These are phyloP conservation scores for Cyamopsis tetragonoloba DNA, from an alignment of 306 rosid genomes.

Conservation along the genomic window DNA sequence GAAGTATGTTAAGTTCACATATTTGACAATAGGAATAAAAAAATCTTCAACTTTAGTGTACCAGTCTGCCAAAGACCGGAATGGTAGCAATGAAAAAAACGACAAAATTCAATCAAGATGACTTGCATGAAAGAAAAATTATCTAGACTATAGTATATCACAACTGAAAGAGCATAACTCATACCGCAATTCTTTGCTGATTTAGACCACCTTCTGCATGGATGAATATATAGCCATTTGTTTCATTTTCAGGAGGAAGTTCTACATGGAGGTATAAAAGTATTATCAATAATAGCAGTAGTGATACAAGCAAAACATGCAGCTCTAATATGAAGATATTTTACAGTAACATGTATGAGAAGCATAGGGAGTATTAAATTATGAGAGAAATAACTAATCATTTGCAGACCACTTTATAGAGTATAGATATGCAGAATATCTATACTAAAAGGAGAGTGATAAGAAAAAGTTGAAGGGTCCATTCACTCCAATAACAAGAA, in stretches of 20 bases:
- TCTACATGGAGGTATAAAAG: constrained; percentile 45
- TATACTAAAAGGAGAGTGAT: neutral
- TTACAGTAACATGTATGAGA: constrained; percentile 9
- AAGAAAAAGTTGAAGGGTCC: neutral
- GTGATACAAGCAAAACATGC: neutral
- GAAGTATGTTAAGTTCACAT: constrained; percentile 15
- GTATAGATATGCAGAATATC: neutral
- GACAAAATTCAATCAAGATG: neutral
- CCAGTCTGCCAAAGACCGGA: constrained; percentile 1
- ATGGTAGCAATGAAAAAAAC: neutral
- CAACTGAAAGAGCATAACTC: constrained; percentile 25
- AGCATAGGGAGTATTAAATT: neutral
- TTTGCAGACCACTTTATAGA: neutral
- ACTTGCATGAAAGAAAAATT: neutral
- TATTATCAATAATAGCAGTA: neutral
- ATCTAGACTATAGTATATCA: constrained; percentile 10
- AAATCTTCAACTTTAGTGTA: neutral
- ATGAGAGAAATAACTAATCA: neutral
- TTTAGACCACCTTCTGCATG: constrained; percentile 98
- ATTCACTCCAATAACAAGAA: constrained; percentile 8
- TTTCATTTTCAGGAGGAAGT: constrained; percentile 81
- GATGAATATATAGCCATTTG: constrained; percentile 88
- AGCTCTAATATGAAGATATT: neutral
- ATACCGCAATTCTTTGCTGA: constrained; percentile 95
- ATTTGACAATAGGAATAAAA: constrained; percentile 15